phyloP scores from a whole-genome alignment of 2,329 filamentous ascomycete species.

The Exserohilum turcica region DNA sequence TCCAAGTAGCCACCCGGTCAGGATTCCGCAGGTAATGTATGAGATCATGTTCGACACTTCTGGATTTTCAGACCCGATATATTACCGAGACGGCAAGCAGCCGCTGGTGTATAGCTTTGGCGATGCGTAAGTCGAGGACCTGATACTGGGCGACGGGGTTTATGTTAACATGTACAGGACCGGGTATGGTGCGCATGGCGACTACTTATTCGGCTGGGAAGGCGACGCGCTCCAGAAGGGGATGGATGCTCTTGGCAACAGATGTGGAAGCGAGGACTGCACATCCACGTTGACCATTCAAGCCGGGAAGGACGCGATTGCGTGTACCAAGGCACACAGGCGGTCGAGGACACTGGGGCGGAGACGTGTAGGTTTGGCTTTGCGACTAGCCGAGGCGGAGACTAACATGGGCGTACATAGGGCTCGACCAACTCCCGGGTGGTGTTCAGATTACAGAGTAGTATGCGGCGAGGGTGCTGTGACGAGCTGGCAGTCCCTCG shows the following conservation, averaged over 20 bases:
- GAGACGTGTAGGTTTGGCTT: conserved; percentile 3
- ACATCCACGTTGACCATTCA: conserved; percentile 34
- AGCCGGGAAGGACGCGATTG: conserved; percentile 36
- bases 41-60: conserved; percentile 55
- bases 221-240: conserved; percentile 38
- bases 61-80: conserved; percentile 34
- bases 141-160: background rate
- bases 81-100: conserved; percentile 35
- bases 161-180: conserved; percentile 21
- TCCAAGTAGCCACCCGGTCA: conserved; percentile 50
- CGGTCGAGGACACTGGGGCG: conserved; percentile 31
- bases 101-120: conserved; percentile 41
- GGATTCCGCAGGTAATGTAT: conserved; percentile 54
- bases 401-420: conserved; percentile 6
- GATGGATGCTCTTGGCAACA: conserved; percentile 34
- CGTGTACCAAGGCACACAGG: conserved; percentile 34
- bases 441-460: conserved; percentile 22
- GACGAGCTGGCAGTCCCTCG: background rate
- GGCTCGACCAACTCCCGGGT: conserved; percentile 28
- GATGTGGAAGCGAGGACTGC: conserved; percentile 26
- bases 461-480: background rate
- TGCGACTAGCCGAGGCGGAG: background rate
- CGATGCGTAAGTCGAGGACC: conserved; percentile 30
- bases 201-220: conserved; percentile 38
- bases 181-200: conserved; percentile 34